Evolutionary conservation across 2,329 filamentous ascomycete genomes (phyloP), one percentile per base, ranked within the genome.

Genomic region (Bertia moriformis): DNA sequence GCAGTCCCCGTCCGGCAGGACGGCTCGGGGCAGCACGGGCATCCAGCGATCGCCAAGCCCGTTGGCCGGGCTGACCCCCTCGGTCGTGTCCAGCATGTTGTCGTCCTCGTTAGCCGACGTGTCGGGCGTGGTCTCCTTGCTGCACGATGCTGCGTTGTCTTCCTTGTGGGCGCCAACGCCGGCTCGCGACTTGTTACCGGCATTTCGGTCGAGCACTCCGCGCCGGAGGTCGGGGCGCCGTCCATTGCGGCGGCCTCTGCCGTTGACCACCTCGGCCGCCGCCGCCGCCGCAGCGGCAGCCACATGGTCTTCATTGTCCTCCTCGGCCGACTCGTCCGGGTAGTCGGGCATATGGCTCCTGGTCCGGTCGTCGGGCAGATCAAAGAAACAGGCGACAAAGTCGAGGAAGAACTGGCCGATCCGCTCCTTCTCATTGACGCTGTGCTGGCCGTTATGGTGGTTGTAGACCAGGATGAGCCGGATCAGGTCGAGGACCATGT

Each of bases 101-200:
- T 91, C 85, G 44, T 91, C 83, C 49, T 91, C 84, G 40, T 74
- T 80, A 19, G 73, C 74, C 1, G 83, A 89, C n/a, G 67, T 74
- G 49, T 93, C 88, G 0, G 91, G 89, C 0, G 88, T 94, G 1
- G 83, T 88, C 49, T 91, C 87, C 51, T 93, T 86, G 61, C 85
- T 94, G 13, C 73, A 78, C 18, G 82, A 79, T 2, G 74, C 74
- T n/a, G 74, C 66, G 48, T 82, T 89, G 44, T 81, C 83, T 45
- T 91, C 84, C 51, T 91, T 88, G 39, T 87, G 80, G 37, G 69
- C 72, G 30, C 81, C 73, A n/a, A n/a, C n/a, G n/a, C n/a, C n/a
- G 18, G 73, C 68, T 46, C 73, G 72, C 56, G 78, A 82, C 42
- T 81, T 79, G 48, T 79, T 81, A 43, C 83, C 78, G 29, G 70